Conservation (phyloP, 176 grass and related monocot species). For the Raddia distichophylla region DNA sequence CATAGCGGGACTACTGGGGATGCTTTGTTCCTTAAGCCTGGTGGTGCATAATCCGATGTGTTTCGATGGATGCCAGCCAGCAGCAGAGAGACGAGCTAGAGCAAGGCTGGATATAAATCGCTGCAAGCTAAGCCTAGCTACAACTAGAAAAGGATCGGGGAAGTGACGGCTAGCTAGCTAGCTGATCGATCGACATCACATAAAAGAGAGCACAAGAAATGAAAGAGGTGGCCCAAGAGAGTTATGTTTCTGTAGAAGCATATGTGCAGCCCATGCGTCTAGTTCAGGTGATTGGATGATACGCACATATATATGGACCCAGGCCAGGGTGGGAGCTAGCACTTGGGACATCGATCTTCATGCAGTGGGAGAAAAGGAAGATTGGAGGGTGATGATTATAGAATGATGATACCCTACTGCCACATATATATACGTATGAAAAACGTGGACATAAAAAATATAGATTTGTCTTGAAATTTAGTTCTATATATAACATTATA, state of each 20-base stretch:
- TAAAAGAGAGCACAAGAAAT: not conserved
- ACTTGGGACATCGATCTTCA: not conserved
- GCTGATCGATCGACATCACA: not conserved
- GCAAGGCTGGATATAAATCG: not conserved
- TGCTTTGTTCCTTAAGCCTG: too few species aligned
- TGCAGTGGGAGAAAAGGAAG: not conserved
- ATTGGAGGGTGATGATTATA: not conserved
- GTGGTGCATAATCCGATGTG: too few species aligned
- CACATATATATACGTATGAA: too few species aligned
- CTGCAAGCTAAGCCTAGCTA: too few species aligned
- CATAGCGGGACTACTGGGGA: too few species aligned
- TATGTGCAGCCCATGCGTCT: not conserved
- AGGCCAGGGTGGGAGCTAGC: not conserved
- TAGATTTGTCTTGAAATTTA: too few species aligned
- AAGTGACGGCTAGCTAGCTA: not conserved
- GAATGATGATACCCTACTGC: too few species aligned
- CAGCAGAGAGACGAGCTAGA: not conserved
- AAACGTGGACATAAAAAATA: too few species aligned
- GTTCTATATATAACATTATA: too few species aligned
- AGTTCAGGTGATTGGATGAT: not conserved
- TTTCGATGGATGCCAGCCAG: not conserved
- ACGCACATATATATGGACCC: not conserved
- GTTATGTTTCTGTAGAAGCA: not conserved
- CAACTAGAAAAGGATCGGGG: too few species aligned
- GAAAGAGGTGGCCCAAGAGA: conserved; percentile 3